A percentile compares a stretch with the other conserved stretches of the same genome.
These are phyloP conservation scores for Dryadomyces quercus-mongolicae DNA, from an alignment of 2,329 filamentous ascomycete species.

Conservation along the genomic window DNA sequence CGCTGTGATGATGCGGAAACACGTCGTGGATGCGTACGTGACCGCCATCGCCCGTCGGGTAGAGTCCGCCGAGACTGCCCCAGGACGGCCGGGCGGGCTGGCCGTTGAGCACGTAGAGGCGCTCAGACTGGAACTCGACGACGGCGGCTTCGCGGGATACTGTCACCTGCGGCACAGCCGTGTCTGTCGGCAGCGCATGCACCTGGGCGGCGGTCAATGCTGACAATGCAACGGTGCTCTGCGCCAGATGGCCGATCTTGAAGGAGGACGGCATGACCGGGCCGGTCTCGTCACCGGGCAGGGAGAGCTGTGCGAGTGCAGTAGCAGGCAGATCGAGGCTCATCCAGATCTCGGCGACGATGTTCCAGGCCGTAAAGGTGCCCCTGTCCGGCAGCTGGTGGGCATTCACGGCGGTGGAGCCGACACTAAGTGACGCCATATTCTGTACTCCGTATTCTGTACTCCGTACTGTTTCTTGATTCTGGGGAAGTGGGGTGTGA, in stretches of 20 bases:
- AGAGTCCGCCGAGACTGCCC: conserved; percentile 36
- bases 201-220: conserved; percentile 33
- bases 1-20: conserved; percentile 36
- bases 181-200: neutral
- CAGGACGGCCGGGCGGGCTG: conserved; percentile 20
- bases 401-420: too few relatives aligned
- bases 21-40: conserved; percentile 42
- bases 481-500: too few relatives aligned
- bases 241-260: conserved; percentile 24
- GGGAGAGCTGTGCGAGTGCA: too few relatives aligned
- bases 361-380: neutral
- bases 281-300: too few relatives aligned
- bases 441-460: too few relatives aligned
- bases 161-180: conserved; percentile 23
- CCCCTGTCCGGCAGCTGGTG: neutral
- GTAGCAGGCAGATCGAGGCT: too few relatives aligned
- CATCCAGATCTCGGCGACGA: neutral
- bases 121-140: conserved; percentile 41
- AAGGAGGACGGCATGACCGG: too few relatives aligned
- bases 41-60: conserved; percentile 34
- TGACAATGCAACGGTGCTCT: conserved; percentile 37
- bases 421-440: too few relatives aligned
- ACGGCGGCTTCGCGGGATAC: conserved; percentile 33
- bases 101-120: conserved; percentile 31
- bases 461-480: too few relatives aligned